Evolutionary conservation across 768 basidiomycete species (phyloP), one percentile per base, ranked within the genome.

Genomic region (Phlebiopsis flavidoalba): DNA sequence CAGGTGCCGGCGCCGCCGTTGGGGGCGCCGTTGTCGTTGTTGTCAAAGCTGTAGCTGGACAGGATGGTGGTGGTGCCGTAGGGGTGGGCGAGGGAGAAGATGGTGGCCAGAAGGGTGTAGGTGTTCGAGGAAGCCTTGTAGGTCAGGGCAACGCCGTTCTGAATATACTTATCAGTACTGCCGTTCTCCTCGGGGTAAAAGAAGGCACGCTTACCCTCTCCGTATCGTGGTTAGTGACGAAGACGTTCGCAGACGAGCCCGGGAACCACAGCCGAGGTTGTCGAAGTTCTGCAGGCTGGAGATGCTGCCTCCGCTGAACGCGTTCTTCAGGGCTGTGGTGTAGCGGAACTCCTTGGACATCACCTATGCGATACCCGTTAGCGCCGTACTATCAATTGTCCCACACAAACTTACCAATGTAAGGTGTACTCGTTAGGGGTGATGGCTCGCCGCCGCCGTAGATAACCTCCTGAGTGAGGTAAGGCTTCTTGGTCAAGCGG

Each of bases 321-420:
- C 83, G 60, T 76, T 74, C 65, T 75, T 72, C 19, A 89, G 10
- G 0, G 83, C 73, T 0, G 73, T 72, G 0, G 85, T 84, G 67
- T 84, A 89, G 36, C 87, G 76, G 73, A 89, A 88, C 46, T 76
- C 88, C 87, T 74, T 88, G 85, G 2, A 87, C 86, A 65, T 87
- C 84, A 12, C 83, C 82, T 76, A 52, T 11, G 31, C 6, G 52
- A 24, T 11, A 54, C 17, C 1, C 22, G 37, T 19, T n/a, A 24
- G 46, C 14, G 22, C 19, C 4, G 22, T 21, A 15, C 52, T 12
- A 11, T 22, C n/a, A 24, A 48, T 49, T 33, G 49, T 17, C 49
- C 7, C 53, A 45, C 26, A 31, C 36, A 3, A 68, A 72, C 17
- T 51, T 35, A 76, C 84, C 86, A 61, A 78, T 86, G 0, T 31